These are phyloP conservation scores for Stachybotrys chartarum DNA, from an alignment of 2,329 filamentous ascomycete species.

Conservation along the genomic window DNA sequence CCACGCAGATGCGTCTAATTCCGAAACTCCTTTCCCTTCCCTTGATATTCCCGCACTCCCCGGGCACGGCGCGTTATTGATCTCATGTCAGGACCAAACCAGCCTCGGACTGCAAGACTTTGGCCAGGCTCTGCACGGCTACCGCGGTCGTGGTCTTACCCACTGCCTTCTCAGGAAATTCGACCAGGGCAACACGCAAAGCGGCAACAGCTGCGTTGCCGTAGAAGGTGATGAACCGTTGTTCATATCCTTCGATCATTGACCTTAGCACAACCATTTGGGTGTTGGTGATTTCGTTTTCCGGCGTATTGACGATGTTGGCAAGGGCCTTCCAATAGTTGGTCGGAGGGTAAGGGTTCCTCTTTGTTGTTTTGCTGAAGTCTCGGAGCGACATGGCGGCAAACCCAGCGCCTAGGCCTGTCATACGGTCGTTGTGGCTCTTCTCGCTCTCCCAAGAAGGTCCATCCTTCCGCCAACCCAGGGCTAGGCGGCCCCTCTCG, in stretches of 20 bases:
- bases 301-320: conserved; percentile 67
- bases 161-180: conserved; percentile 55
- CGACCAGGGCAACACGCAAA: conserved; percentile 63
- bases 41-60: neutral
- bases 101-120: conserved; percentile 42
- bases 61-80: neutral
- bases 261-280: conserved; percentile 64
- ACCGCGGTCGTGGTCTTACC: conserved; percentile 41
- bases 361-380: conserved; percentile 61
- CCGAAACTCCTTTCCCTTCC: neutral
- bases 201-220: conserved; percentile 69
- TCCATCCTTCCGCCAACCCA: conserved; percentile 66
- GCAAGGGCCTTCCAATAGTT: conserved; percentile 80
- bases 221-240: conserved; percentile 73
- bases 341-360: conserved; percentile 68
- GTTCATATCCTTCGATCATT: conserved; percentile 66
- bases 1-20: neutral
- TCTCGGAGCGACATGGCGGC: conserved; percentile 77
- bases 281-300: conserved; percentile 60
- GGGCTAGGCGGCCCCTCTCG: conserved; percentile 53
- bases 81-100: conserved; percentile 38
- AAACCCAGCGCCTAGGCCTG: conserved; percentile 76
- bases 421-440: conserved; percentile 75
- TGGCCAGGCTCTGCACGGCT: conserved; percentile 45
- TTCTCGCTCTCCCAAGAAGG: conserved; percentile 59